A percentile compares a stretch with the other conserved stretches of the same genome.
phyloP scores from a whole-genome alignment of 2,329 filamentous ascomycete genomes.

The Cladosporium sp. region DNA sequence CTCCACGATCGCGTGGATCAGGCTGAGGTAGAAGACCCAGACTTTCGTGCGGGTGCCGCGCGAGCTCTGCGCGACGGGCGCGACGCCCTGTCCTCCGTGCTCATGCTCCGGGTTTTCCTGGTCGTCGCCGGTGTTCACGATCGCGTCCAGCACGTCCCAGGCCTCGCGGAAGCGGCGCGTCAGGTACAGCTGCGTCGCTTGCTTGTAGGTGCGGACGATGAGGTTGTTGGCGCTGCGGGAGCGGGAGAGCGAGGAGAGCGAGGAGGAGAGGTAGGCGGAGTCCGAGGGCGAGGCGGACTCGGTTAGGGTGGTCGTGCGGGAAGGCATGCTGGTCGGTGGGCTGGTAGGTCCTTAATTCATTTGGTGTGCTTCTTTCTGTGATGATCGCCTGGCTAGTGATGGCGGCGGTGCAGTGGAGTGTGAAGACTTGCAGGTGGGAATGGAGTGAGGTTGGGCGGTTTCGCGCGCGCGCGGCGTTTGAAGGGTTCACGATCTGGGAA shows the following conservation, averaged over 20 bases:
- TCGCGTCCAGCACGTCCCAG: slow-evolving; percentile 72
- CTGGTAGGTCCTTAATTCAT: not conserved
- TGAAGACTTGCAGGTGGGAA: no score
- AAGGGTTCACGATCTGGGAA: not conserved
- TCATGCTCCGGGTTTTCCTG: slow-evolving; percentile 15
- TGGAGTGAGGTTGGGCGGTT: not conserved
- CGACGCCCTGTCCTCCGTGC: slow-evolving; percentile 26
- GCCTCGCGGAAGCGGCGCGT: slow-evolving; percentile 90
- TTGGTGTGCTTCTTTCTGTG: not conserved
- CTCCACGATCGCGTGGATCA: slow-evolving; percentile 85
- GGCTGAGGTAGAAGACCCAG: slow-evolving; percentile 93
- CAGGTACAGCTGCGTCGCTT: slow-evolving; percentile 88
- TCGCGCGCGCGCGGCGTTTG: slow-evolving; percentile 4
- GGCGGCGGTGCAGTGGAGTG: no score
- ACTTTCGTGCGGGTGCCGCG: slow-evolving; percentile 84
- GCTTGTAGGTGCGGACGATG: slow-evolving; percentile 88
- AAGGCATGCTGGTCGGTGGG: not conserved
- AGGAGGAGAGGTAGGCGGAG: slow-evolving; percentile 50
- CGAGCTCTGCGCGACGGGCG: slow-evolving; percentile 73
- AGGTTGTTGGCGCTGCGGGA: slow-evolving; percentile 61
- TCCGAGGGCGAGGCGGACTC: not conserved
- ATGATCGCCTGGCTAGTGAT: no score
- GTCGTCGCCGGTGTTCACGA: slow-evolving; percentile 49
- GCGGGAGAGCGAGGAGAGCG: slow-evolving; percentile 63
- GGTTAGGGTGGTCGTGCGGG: not conserved